Percentiles rank a stretch among this genome's conserved stretches.
Evolutionary conservation across 2,329 filamentous ascomycete genomes (phyloP).

Genomic region (Penicillium sumatraense): DNA sequence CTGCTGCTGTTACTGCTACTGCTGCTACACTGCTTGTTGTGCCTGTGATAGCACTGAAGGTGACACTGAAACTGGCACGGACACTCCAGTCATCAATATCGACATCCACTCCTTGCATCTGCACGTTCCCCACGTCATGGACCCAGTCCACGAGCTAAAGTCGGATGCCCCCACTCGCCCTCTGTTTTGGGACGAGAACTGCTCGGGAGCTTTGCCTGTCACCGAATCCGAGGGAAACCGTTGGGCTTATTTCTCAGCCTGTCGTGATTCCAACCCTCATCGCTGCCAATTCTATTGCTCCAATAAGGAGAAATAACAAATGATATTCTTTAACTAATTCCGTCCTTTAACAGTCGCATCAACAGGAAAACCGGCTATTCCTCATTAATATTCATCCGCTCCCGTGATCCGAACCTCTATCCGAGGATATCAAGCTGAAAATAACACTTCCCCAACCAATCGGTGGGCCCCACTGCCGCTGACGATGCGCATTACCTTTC

Average conservation of each 20-base stretch:
- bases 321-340: not conserved
- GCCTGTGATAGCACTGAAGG: not conserved
- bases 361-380: slow-evolving; percentile 21
- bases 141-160: slow-evolving; percentile 26
- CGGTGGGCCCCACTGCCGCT: slow-evolving; percentile 1
- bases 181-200: slow-evolving; percentile 22
- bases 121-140: slow-evolving; percentile 16
- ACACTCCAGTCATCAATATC: not conserved
- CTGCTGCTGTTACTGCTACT: not conserved
- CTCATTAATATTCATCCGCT: slow-evolving; percentile 24
- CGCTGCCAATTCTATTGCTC: not conserved
- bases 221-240: slow-evolving; percentile 20
- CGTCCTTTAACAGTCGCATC: not conserved
- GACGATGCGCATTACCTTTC: not conserved
- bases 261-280: not conserved
- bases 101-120: slow-evolving; percentile 1
- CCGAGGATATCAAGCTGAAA: slow-evolving; percentile 12
- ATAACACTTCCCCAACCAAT: slow-evolving; percentile 8
- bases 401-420: slow-evolving; percentile 13
- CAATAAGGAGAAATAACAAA: not conserved
- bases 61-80: not conserved
- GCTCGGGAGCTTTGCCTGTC: slow-evolving; percentile 15
- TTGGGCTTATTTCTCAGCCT: not conserved
- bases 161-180: slow-evolving; percentile 22
- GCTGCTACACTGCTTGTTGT: not conserved